Conservation (phyloP, 2,329 filamentous ascomycete species). For the Cordyceps javanica region DNA sequence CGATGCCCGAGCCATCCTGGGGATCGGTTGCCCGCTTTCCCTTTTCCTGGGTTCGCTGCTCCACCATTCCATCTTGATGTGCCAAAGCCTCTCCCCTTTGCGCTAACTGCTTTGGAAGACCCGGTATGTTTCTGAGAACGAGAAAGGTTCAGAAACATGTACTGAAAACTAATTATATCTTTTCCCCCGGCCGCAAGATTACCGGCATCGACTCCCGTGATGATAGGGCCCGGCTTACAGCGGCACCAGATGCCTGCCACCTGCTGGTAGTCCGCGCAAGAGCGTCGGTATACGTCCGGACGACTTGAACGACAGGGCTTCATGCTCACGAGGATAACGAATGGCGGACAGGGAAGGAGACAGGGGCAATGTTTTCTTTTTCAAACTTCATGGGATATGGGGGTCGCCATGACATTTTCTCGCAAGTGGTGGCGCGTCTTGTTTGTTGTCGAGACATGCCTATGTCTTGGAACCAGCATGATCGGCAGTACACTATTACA, state of each 20-base stretch:
- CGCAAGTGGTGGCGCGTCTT: neutral
- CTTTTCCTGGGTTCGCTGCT: neutral
- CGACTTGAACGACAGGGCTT: neutral
- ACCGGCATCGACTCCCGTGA: neutral
- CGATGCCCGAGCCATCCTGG: neutral
- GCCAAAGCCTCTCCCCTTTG: neutral
- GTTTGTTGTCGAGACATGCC: neutral
- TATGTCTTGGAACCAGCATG: neutral
- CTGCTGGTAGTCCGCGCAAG: too few species aligned
- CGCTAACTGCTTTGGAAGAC: neutral
- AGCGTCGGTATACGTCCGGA: conserved; percentile 1
- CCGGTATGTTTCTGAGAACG: neutral
- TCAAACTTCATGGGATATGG: neutral
- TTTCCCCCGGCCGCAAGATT: neutral
- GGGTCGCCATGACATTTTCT: neutral
- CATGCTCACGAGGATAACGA: neutral
- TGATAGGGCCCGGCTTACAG: neutral
- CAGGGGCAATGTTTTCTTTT: neutral
- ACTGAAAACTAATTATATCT: neutral
- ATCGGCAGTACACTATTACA: neutral
- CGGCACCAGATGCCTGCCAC: neutral
- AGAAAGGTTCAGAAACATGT: neutral
- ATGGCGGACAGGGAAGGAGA: neutral
- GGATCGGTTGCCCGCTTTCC: neutral
- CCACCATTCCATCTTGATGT: neutral